Evolutionary conservation across 495 filamentous ascomycete species (phyloP), one percentile per base, ranked within the genome.

Genomic region (Penicillium longicatenatum): DNA sequence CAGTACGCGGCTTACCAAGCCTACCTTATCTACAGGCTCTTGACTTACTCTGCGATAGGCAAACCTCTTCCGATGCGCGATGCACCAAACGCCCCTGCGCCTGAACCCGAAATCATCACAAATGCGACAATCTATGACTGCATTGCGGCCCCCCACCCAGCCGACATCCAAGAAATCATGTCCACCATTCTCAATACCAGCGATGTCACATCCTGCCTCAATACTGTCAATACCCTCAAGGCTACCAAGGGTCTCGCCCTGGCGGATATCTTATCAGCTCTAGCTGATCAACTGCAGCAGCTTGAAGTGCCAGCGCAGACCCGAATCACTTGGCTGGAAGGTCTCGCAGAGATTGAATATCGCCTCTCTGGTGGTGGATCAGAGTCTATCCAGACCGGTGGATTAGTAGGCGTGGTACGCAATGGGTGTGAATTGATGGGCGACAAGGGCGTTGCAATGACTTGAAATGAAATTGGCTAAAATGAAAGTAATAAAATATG

Each of bases 111-210:
- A 60, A 80, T 81, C 10, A 96, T 98, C 75, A 97, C 93, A 22
- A 89, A 91, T 60, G 82, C 87, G 43, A 93, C 92, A 6, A 97
- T 99, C 67, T 98, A 96, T 78, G 90, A 95, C 73, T 99, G 94
- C 71, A 94, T 99, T 68, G 95, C 95, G 29, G 92, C 94, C 0
- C 94, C 94, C 9, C 93, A 94, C 66, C 95, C 94, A 0, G 82
- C 84, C 2, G 94, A 97, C 66, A 96, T 98, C 62, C 78, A 84
- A 63, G 81, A 88, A 60, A 98, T 98, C 59, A 79, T 89, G 51
- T 79, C 85, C 58, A 96, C 92, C 3, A 82, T 98, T 26, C 83
- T 98, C 6, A 84, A 79, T 17, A 96, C 87, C 3, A 83, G 85
- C 46, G 92, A 98, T 64, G 87, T 98, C 17, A 96, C 88, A 0